Percentiles rank a stretch among this genome's conserved stretches.
phyloP scores from a whole-genome alignment of 2,329 filamentous ascomycete species.

The Cryphonectria nitschkei region DNA sequence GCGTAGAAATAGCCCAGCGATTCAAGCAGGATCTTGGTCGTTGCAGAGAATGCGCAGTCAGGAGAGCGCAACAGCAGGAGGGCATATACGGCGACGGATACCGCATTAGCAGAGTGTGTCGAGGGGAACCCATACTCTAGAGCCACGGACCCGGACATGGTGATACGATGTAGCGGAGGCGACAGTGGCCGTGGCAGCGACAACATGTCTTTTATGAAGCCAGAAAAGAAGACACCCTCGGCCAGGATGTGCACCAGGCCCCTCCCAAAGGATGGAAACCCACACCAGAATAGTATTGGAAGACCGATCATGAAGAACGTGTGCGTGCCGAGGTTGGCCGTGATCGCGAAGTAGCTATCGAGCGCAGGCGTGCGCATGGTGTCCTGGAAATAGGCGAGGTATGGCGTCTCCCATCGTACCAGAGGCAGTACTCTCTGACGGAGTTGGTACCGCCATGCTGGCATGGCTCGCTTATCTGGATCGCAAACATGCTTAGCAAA shows the following conservation, averaged over 20 bases:
- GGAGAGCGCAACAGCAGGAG: slow-evolving; percentile 71
- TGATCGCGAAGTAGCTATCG: slow-evolving; percentile 96
- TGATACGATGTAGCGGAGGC: slow-evolving; percentile 89
- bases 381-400: slow-evolving; percentile 85
- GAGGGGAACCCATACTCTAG: slow-evolving; percentile 97
- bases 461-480: slow-evolving; percentile 79
- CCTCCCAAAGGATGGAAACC: slow-evolving; percentile 81
- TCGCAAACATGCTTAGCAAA: slow-evolving; percentile 28
- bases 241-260: slow-evolving; percentile 79
- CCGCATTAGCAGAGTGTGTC: slow-evolving; percentile 94
- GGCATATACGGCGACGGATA: slow-evolving; percentile 88
- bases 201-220: slow-evolving; percentile 91
- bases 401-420: slow-evolving; percentile 92
- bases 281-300: slow-evolving; percentile 96
- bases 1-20: slow-evolving; percentile 80
- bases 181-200: slow-evolving; percentile 91
- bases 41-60: slow-evolving; percentile 63
- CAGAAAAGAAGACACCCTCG: slow-evolving; percentile 81
- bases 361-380: slow-evolving; percentile 79
- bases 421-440: slow-evolving; percentile 83
- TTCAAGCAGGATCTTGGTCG: slow-evolving; percentile 67
- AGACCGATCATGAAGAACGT: slow-evolving; percentile 98
- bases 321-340: slow-evolving; percentile 94
- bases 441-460: slow-evolving; percentile 84
- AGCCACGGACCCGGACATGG: slow-evolving; percentile 93